Conservation (phyloP, 164 flowering plant genomes). For the Taxillus chinensis region DNA sequence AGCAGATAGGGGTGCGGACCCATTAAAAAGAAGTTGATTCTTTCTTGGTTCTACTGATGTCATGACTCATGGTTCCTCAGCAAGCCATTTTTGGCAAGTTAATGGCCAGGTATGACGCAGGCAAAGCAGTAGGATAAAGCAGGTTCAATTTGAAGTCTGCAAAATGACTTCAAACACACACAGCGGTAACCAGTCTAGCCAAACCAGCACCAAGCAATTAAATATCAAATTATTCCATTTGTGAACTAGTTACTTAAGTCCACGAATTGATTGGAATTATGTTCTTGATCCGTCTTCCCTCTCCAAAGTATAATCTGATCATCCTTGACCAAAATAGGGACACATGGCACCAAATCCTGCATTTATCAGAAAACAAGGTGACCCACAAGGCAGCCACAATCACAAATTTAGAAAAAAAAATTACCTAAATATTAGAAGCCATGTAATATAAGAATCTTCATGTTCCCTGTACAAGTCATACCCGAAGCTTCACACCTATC, state of each 20-base stretch:
- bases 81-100: too few species aligned
- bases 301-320: conserved; percentile 86
- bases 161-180: too few species aligned
- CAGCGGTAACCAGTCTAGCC: too few species aligned
- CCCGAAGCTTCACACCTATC: conserved; percentile 84
- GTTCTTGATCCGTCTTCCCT: conserved; percentile 32
- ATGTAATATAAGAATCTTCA: not conserved
- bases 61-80: too few species aligned
- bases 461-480: conserved; percentile 11
- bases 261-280: conserved; percentile 1
- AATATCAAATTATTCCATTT: not conserved
- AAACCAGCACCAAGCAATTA: too few species aligned
- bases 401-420: not conserved
- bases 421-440: not conserved
- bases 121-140: too few species aligned
- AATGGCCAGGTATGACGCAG: too few species aligned
- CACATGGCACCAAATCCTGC: conserved; percentile 95
- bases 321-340: conserved; percentile 80
- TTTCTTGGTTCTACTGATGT: too few species aligned
- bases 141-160: too few species aligned
- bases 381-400: not conserved
- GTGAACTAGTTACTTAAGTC: not conserved
- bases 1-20: too few species aligned
- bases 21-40: too few species aligned
- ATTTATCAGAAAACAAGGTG: conserved; percentile 3